Base-by-base conservation (phyloP, 306 rosid species). In the Lupinus albus region DNA sequence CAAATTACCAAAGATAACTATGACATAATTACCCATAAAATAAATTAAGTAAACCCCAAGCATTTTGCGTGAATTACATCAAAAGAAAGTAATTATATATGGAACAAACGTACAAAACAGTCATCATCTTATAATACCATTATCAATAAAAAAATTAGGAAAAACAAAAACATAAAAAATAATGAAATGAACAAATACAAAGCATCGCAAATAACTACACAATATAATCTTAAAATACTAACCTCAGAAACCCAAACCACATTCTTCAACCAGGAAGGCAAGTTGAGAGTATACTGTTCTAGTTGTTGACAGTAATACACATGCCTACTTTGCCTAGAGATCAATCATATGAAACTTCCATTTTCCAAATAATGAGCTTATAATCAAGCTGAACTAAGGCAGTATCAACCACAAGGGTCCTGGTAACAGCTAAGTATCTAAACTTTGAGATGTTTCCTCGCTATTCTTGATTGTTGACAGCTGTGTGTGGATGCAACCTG, bases 401-500 rank as follows among this genome's bases (percentile, higher is more conserved):
- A 39, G 38, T 44, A 63, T 69, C 59, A 58, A 50, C 77, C 58
- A 77, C 50, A 41, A 41, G 56, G 53, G 35, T 49, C 49, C 28
- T 25, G 33, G 48, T 14, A 60, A 13, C 65, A 54, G 52, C 54
- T 11, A 33, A 59, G 76, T 49, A 70, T 59, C 76, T 33, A 46
- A 49, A 20, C 64, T 67, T 60, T 70, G 33, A 67, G 5, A 60
- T 50, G 46, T 73, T 67, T 62, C 74, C 67, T 74, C 64, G 2
- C 72, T 53, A 44, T 48, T 78, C 62, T 72, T 68, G 59, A 59
- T 81, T 78, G 66, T 75, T 63, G 67, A 45, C 8, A 44, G 49
- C 67, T 57, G 72, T 8, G 47, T 73, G 63, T 65, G 65, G 67
- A 73, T 66, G 83, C 81, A 82, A 83, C 30, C 68, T 82, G 33